These are phyloP conservation scores for Setaria italica DNA, from an alignment of 202 grass and related monocot species.

Conservation along the genomic window DNA sequence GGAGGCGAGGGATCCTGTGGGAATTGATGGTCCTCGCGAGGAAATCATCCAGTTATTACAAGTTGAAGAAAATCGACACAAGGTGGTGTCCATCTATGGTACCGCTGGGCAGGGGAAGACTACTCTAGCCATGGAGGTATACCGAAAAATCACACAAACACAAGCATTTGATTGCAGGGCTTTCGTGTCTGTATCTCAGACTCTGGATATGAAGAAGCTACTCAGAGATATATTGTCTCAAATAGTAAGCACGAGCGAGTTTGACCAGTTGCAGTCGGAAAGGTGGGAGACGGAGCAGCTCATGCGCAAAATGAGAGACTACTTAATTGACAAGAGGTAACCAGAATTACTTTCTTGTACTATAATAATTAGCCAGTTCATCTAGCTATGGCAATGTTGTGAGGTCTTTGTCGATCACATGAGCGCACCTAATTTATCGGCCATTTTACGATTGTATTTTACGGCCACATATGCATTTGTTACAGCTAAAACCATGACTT, in stretches of 20 bases:
- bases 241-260: background rate
- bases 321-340: background rate
- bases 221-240: background rate
- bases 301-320: background rate
- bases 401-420: too few species aligned
- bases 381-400: too few species aligned
- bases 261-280: background rate
- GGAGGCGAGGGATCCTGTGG: background rate
- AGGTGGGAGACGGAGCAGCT: background rate
- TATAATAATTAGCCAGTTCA: background rate
- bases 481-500: too few species aligned
- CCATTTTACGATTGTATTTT: too few species aligned
- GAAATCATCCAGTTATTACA: background rate
- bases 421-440: too few species aligned
- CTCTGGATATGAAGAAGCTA: background rate
- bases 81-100: slow-evolving; percentile 31
- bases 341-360: background rate
- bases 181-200: background rate
- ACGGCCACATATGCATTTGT: too few species aligned
- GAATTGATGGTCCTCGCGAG: background rate
- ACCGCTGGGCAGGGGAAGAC: background rate
- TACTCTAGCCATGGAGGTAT: slow-evolving; percentile 3
- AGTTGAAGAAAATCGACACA: background rate
- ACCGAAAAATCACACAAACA: background rate
- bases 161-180: background rate